A percentile compares a stretch with the other conserved stretches of the same genome.
Evolutionary conservation across 2,329 filamentous ascomycete species (phyloP).

Genomic region (Fusarium pseudonygamai): DNA sequence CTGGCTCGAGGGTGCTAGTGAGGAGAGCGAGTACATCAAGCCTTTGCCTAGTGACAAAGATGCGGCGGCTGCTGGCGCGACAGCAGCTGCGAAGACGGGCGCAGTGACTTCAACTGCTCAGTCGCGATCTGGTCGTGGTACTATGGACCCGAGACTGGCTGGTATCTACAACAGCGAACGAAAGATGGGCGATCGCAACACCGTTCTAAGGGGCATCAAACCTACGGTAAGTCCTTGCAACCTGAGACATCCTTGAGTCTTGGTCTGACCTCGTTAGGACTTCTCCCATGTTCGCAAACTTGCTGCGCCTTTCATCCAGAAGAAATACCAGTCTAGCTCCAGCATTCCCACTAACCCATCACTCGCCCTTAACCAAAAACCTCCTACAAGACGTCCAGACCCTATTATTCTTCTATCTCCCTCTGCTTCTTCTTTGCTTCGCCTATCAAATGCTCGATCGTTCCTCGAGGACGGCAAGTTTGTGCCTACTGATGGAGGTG

Average conservation of each 20-base stretch:
- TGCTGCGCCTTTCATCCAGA: conserved; percentile 78
- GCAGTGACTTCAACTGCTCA: conserved; percentile 55
- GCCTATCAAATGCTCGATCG: conserved; percentile 93
- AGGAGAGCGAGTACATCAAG: conserved; percentile 93
- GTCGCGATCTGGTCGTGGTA: conserved; percentile 68
- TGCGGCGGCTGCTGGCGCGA: conserved; percentile 53
- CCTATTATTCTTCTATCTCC: conserved; percentile 98
- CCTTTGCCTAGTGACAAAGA: conserved; percentile 73
- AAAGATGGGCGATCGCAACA: conserved; percentile 92
- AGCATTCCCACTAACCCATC: conserved; percentile 55
- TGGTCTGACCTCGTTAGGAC: conserved; percentile 66
- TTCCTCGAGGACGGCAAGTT: conserved; percentile 91
- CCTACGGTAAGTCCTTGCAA: conserved; percentile 71
- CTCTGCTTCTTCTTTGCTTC: conserved; percentile 91
- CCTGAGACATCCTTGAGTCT: neutral
- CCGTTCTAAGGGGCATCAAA: conserved; percentile 85
- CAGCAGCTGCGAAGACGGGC: conserved; percentile 51
- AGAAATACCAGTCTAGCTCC: conserved; percentile 58
- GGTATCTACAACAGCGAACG: conserved; percentile 94
- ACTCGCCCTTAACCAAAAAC: conserved; percentile 64
- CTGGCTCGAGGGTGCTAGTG: conserved; percentile 89
- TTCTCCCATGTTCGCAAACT: conserved; percentile 93
- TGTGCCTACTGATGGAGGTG: conserved; percentile 76
- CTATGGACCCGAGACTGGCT: conserved; percentile 80
- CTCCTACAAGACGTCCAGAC: conserved; percentile 65